phyloP scores from a whole-genome alignment of 2,329 filamentous ascomycete species.

The Gremmenia infestans region DNA sequence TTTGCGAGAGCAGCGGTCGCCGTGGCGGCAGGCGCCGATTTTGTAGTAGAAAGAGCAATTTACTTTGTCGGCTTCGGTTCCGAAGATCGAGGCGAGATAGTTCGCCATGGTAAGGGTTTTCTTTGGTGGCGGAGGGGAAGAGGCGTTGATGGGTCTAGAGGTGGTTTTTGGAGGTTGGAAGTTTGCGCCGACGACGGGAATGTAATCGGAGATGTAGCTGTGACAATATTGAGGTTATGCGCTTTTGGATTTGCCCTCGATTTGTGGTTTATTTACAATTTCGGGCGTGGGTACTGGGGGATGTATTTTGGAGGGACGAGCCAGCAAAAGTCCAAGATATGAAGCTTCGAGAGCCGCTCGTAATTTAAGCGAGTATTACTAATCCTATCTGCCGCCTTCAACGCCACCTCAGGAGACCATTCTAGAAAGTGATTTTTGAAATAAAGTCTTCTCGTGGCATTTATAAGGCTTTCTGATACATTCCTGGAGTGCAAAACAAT shows the following conservation, averaged over 20 bases:
- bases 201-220: not conserved
- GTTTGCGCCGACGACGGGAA: not conserved
- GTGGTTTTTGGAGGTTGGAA: not conserved
- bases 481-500: too few species aligned
- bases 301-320: not conserved
- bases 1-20: constrained; percentile 95
- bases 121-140: not conserved
- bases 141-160: not conserved
- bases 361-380: not conserved
- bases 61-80: constrained; percentile 98
- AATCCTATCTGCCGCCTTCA: too few species aligned
- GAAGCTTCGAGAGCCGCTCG: not conserved
- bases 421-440: too few species aligned
- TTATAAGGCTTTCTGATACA: too few species aligned
- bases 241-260: not conserved
- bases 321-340: not conserved
- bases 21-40: constrained; percentile 97
- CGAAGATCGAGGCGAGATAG: constrained; percentile 98
- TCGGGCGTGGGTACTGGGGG: not conserved
- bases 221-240: not conserved
- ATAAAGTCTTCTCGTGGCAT: too few species aligned
- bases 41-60: constrained; percentile 99
- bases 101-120: constrained; percentile 67
- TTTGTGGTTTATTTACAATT: not conserved
- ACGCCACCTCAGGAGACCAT: too few species aligned